phyloP scores from a whole-genome alignment of 345 rosid species.

The Murraya paniculata region DNA sequence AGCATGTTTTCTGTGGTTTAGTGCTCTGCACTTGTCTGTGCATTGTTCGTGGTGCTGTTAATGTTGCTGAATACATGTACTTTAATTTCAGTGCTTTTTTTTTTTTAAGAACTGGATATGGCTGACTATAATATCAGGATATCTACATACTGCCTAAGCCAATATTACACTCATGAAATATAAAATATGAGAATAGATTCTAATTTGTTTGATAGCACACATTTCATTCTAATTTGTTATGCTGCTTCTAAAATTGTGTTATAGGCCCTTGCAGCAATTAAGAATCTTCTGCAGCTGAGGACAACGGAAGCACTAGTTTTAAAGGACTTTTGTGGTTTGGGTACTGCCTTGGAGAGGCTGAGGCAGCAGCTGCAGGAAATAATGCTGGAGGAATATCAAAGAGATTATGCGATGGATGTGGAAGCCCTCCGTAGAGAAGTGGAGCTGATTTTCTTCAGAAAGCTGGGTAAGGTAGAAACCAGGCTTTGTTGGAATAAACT shows the following conservation, averaged over 20 bases:
- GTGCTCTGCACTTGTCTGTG: background rate
- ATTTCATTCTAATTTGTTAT: background rate
- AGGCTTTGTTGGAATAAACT: conserved; percentile 15
- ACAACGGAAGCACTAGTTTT: conserved; percentile 54
- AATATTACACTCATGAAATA: background rate
- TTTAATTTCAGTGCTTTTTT: background rate
- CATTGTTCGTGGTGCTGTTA: background rate
- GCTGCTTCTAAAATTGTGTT: conserved; percentile 7
- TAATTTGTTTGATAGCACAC: background rate
- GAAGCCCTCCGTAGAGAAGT: conserved; percentile 74
- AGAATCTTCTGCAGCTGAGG: conserved; percentile 68
- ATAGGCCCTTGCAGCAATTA: conserved; percentile 78
- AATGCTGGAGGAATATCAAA: conserved; percentile 53
- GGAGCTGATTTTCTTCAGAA: conserved; percentile 50
- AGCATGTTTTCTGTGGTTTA: conserved; percentile 8
- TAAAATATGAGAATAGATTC: background rate
- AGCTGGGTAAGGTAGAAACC: conserved; percentile 50
- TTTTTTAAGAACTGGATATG: background rate
- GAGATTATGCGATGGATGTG: conserved; percentile 65
- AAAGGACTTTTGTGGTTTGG: conserved; percentile 71
- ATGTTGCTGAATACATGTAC: background rate
- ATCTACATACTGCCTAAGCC: background rate
- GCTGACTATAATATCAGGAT: background rate
- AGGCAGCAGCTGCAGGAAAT: conserved; percentile 57
- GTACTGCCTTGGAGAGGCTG: conserved; percentile 61